Evolutionary conservation across 2,329 filamentous ascomycete genomes (phyloP), one percentile per base, ranked within the genome.

Genomic region (Sporothrix brunneoviolacea): DNA sequence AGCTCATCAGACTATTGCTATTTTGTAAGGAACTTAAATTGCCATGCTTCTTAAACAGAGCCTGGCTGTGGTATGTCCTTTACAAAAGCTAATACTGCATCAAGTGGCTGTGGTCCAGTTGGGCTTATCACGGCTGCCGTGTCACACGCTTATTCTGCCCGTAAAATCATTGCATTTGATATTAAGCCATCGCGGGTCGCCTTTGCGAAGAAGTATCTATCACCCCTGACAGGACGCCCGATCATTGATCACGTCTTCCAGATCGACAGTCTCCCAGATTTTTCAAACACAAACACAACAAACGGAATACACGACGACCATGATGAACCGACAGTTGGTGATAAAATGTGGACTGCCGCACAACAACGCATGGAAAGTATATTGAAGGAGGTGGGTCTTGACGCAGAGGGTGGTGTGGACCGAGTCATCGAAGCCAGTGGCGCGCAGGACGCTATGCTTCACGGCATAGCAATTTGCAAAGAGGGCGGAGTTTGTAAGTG

Each of bases 101-200:
- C n/a, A n/a, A 27, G 49, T 18, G 89, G 89, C 37, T 88, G 88
- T 3, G 89, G 89, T 0, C 88, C 89, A 3, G 87, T 97, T 3
- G 91, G 91, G 4, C 74, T 96, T 33, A 76, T 96, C 32, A 95
- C 88, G 70, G 87, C 86, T 33, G 88, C 89, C 5, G 90, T 95
- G 2, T 88, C 89, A 8, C 82, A 78, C 59, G 84, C 88, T 0
- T 93, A 88, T 60, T 91, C 91, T 13, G 91, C 91, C 1, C 77
- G 76, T 51, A 91, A 83, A 65, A 77, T 96, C 18, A 82, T 95
- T n/a, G 81, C 79, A 6, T 89, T 95, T 44, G 91, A 97, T 71
- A 91, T 97, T 61, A 83, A 93, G 56, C 78, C 84, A 59, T 72
- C 78, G 58, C 81, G 91, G 65, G 73, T 96, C 53, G 79, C 88